phyloP scores from a whole-genome alignment of 768 basidiomycete genomes.

The Boletus vermiculosoides region DNA sequence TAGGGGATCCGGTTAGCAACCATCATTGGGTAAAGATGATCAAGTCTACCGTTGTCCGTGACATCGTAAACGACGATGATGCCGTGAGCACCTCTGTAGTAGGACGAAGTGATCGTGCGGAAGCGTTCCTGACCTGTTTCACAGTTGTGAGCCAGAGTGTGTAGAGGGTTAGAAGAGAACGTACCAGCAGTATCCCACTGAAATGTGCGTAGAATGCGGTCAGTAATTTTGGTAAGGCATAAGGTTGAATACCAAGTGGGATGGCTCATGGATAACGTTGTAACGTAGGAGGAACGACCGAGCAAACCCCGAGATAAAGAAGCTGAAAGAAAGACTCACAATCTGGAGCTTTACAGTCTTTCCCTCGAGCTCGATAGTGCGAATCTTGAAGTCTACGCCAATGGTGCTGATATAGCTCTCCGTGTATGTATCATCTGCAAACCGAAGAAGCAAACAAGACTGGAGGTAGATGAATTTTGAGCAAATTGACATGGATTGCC shows the following conservation, averaged over 20 bases:
- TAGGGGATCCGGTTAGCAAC: constrained; percentile 32
- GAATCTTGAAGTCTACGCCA: constrained; percentile 98
- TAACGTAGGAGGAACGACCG: not conserved
- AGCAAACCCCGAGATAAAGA: constrained; percentile 1
- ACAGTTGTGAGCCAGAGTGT: constrained; percentile 3
- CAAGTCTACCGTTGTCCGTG: constrained; percentile 75
- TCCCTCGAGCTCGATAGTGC: constrained; percentile 97
- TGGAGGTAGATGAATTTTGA: constrained; percentile 40
- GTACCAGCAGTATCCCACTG: constrained; percentile 96
- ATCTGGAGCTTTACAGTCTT: constrained; percentile 99
- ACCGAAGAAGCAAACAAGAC: constrained; percentile 90
- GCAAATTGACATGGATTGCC: constrained; percentile 17
- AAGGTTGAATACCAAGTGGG: not conserved
- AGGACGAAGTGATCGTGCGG: constrained; percentile 98
- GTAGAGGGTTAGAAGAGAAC: constrained; percentile 15
- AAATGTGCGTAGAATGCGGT: constrained; percentile 17
- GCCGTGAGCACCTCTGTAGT: constrained; percentile 98
- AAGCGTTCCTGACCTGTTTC: constrained; percentile 89
- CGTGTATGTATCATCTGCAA: constrained; percentile 96
- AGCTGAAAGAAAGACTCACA: constrained; percentile 49
- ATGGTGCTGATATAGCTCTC: constrained; percentile 98
- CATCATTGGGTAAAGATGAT: not conserved
- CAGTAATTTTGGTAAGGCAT: constrained; percentile 3
- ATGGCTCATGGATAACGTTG: not conserved
- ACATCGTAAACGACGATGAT: constrained; percentile 99